These are phyloP conservation scores for Venturia aucupariae DNA, from an alignment of 2,329 filamentous ascomycete genomes.

Conservation along the genomic window DNA sequence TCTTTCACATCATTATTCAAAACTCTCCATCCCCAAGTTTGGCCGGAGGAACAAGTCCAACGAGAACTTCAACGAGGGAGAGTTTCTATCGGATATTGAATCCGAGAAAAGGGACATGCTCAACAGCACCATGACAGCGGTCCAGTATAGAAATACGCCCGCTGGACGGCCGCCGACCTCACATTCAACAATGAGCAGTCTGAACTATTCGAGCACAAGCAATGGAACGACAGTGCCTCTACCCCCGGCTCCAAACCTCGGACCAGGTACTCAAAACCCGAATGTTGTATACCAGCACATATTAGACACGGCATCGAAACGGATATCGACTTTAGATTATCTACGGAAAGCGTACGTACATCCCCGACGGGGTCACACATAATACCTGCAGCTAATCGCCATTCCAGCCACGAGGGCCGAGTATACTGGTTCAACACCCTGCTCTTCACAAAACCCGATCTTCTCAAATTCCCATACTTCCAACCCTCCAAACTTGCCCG, in stretches of 20 bases:
- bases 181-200: slow-evolving; percentile 4
- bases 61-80: slow-evolving; percentile 23
- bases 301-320: slow-evolving; percentile 79
- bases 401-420: slow-evolving; percentile 74
- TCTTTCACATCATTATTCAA: slow-evolving; percentile 22
- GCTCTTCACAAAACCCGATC: slow-evolving; percentile 75
- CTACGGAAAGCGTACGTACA: slow-evolving; percentile 73
- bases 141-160: slow-evolving; percentile 7
- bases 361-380: not conserved
- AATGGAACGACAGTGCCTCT: not conserved
- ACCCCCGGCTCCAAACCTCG: not conserved
- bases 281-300: slow-evolving; percentile 56
- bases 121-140: slow-evolving; percentile 16
- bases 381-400: not conserved
- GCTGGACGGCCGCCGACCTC: slow-evolving; percentile 10
- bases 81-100: not conserved
- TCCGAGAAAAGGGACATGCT: slow-evolving; percentile 1
- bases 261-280: slow-evolving; percentile 35
- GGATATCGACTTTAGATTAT: slow-evolving; percentile 91
- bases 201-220: not conserved
- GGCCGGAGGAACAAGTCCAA: slow-evolving; percentile 26
- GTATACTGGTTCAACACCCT: slow-evolving; percentile 99
- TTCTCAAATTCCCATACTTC: slow-evolving; percentile 76
- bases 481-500: slow-evolving; percentile 75
- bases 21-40: slow-evolving; percentile 31